Conservation (phyloP, 192 early-diverging fungal species). For the Allomyces macrogynus region DNA sequence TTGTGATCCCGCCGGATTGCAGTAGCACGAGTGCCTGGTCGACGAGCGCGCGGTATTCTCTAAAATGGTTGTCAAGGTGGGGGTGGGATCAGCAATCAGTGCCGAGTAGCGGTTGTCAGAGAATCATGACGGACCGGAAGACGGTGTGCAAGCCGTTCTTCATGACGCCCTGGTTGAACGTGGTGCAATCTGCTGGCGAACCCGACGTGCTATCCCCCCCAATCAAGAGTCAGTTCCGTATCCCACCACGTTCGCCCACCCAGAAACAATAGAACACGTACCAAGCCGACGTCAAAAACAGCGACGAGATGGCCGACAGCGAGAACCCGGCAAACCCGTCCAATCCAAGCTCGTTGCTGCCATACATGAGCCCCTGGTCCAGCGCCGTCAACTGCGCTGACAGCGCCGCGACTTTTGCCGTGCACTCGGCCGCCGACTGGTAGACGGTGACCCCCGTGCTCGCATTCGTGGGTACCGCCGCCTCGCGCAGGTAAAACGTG, state of each 20-base stretch:
- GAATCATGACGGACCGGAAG: neutral
- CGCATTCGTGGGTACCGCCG: neutral
- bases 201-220: neutral
- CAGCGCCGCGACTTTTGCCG: neutral
- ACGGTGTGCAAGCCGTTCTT: neutral
- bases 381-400: neutral
- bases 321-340: neutral
- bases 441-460: neutral
- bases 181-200: neutral
- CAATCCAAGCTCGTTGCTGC: neutral
- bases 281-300: neutral
- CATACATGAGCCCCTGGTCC: neutral
- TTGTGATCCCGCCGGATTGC: neutral
- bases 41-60: neutral
- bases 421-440: neutral
- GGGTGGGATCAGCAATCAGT: neutral
- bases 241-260: neutral
- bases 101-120: neutral
- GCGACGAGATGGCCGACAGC: too few species aligned
- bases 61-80: neutral
- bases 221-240: neutral
- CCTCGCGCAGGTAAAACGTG: neutral
- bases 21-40: neutral
- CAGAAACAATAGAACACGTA: neutral
- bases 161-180: neutral